Evolutionary conservation across 352 stramenopile genomes (phyloP), one percentile per base, ranked within the genome.

Genomic region (Plasmopara viticola): DNA sequence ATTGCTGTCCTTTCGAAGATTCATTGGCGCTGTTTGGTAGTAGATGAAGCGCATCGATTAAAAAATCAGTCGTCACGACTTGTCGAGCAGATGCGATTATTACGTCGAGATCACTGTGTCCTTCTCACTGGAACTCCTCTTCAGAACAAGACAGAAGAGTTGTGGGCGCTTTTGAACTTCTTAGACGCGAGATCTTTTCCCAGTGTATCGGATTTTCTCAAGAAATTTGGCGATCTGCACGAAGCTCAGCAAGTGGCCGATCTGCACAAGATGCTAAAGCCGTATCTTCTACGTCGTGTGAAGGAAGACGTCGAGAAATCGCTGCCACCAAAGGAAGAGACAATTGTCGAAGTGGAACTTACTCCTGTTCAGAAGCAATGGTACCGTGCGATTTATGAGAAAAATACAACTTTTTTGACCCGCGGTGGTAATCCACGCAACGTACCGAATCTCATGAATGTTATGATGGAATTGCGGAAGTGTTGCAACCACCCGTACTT

Each of bases 151-250:
- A 98, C 98, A 5, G 83, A 98, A 58, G 98, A 99, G 68, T 69
- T 99, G n/a, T 99, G 96, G 96, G 91, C 96, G 4, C 71, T 99
- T 29, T 73, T 99, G 1, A 98, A 99, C 67, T 99, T 99, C 40
- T 86, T 99, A 30, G 95, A 99, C 40, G 72, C 59, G 10, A 77
- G 87, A 30, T 92, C 79, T 13, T 99, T 99, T 68, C 85, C 84
- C 7, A 96, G 93, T 53, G 72, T 93, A 72, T 64, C 86, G 14
- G 73, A 93, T 30, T 99, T 99, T 66, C 70, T 98, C 46, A 89
- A 90, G 5, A 90, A 98, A 62, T 94, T 94, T 77, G 85, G 85
- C 10, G 79, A 92, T 38, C 56, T 95, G 0, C 85, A 94, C 31
- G 84, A 97, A 43, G 78, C 81, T 7, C 72, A 89, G 38, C 78